Conservation (phyloP, 352 stramenopile species). For the Phytophthora citrophthora region DNA sequence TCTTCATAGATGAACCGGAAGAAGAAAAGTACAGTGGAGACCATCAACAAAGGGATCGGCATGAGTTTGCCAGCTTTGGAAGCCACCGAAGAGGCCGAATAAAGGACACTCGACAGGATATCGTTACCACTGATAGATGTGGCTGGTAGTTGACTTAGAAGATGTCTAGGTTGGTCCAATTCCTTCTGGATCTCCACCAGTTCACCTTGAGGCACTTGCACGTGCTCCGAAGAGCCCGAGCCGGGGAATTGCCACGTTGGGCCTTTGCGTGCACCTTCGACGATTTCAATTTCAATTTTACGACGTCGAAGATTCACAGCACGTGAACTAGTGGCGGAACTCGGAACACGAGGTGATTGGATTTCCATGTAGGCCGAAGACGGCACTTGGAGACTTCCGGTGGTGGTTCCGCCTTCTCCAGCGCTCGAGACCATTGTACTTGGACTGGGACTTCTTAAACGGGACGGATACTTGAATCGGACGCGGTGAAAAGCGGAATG, state of each 20-base stretch:
- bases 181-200: conserved; percentile 43
- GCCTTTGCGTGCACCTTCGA: conserved; percentile 31
- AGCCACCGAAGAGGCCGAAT: conserved; percentile 48
- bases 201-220: conserved; percentile 40
- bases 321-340: conserved; percentile 19
- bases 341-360: conserved; percentile 18
- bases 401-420: conserved; percentile 23
- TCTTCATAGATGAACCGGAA: conserved; percentile 88
- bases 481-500: conserved; percentile 27
- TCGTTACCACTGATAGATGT: conserved; percentile 92
- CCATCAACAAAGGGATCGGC: conserved; percentile 76
- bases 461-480: conserved; percentile 9
- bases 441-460: conserved; percentile 2
- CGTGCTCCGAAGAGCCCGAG: conserved; percentile 40
- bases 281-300: conserved; percentile 59
- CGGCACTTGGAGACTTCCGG: conserved; percentile 21
- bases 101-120: conserved; percentile 86
- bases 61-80: conserved; percentile 75
- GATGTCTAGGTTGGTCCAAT: conserved; percentile 36
- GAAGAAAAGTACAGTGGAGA: conserved; percentile 60
- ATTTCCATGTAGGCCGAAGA: conserved; percentile 33
- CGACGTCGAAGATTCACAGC: conserved; percentile 41
- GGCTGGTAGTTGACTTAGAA: conserved; percentile 69
- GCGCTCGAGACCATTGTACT: conserved; percentile 27
- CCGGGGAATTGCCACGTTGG: conserved; percentile 53